These are phyloP conservation scores for Cyathus striatus DNA, from an alignment of 768 basidiomycete species.

Conservation along the genomic window DNA sequence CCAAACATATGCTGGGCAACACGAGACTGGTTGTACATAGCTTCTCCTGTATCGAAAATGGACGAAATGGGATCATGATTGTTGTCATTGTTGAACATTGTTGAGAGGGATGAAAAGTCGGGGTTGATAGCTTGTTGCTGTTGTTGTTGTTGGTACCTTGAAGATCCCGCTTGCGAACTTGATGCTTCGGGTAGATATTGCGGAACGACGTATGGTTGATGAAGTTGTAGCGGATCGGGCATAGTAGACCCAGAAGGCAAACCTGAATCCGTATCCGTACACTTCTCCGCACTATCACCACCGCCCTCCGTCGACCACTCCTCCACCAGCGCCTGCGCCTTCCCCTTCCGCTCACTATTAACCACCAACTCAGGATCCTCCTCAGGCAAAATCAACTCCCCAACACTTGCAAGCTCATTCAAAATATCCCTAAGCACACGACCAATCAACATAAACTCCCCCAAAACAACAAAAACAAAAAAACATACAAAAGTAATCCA, in stretches of 20 bases:
- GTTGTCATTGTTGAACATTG: background rate
- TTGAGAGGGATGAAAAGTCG: background rate
- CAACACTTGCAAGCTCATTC: background rate
- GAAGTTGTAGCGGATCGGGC: background rate
- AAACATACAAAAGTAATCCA: background rate
- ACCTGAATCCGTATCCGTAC: too few species aligned
- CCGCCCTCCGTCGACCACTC: too few species aligned
- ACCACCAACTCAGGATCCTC: background rate
- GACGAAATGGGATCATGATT: background rate
- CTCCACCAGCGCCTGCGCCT: too few species aligned
- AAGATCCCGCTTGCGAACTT: background rate
- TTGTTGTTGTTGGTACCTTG: background rate
- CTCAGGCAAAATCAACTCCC: background rate
- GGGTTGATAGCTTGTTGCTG: background rate
- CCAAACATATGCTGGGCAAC: background rate
- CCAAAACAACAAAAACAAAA: background rate
- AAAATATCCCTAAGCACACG: background rate
- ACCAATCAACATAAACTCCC: too few species aligned
- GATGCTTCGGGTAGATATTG: background rate
- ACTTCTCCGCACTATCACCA: too few species aligned
- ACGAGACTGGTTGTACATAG: background rate
- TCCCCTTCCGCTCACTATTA: background rate
- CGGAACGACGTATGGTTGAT: background rate
- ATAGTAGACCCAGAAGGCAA: too few species aligned
- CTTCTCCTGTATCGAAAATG: background rate